Percentiles rank a stretch among this genome's conserved stretches.
These are phyloP conservation scores for Elsinoe ampelina DNA, from an alignment of 2,329 filamentous ascomycete genomes.

Conservation along the genomic window DNA sequence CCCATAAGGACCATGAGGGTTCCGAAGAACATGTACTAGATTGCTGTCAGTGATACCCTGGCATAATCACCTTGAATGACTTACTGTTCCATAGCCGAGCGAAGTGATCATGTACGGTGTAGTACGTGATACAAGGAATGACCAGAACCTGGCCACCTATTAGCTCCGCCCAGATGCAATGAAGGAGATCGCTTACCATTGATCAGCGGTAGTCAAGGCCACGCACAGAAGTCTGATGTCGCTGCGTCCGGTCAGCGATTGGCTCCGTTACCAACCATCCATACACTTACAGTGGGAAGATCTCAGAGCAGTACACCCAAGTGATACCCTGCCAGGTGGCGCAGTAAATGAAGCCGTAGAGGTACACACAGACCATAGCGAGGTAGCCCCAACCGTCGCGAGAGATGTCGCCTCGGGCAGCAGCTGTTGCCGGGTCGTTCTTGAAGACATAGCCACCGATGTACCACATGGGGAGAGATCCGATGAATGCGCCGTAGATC, in stretches of 20 bases:
- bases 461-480: conserved; percentile 43
- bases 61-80: not conserved
- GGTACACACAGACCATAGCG: conserved; percentile 47
- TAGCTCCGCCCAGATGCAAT: not conserved
- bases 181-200: not conserved
- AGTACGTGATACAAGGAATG: conserved; percentile 32
- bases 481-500: conserved; percentile 41
- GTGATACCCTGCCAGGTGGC: conserved; percentile 35
- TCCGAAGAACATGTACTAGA: conserved; percentile 29
- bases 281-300: conserved; percentile 30
- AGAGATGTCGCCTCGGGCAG: conserved; percentile 34
- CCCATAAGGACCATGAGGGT: conserved; percentile 40
- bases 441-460: conserved; percentile 47
- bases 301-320: conserved; percentile 41
- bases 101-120: conserved; percentile 32
- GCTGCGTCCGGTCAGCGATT: not conserved
- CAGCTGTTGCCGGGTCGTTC: conserved; percentile 39
- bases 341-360: conserved; percentile 46
- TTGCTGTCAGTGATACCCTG: no score
- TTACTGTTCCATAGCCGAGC: conserved; percentile 28
- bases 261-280: not conserved
- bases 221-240: conserved; percentile 34
- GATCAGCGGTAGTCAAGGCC: conserved; percentile 28
- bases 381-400: conserved; percentile 42
- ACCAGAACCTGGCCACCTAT: conserved; percentile 30